phyloP scores from a whole-genome alignment of 371 early-diverging fungal species.

The Chytridiales sp. region DNA sequence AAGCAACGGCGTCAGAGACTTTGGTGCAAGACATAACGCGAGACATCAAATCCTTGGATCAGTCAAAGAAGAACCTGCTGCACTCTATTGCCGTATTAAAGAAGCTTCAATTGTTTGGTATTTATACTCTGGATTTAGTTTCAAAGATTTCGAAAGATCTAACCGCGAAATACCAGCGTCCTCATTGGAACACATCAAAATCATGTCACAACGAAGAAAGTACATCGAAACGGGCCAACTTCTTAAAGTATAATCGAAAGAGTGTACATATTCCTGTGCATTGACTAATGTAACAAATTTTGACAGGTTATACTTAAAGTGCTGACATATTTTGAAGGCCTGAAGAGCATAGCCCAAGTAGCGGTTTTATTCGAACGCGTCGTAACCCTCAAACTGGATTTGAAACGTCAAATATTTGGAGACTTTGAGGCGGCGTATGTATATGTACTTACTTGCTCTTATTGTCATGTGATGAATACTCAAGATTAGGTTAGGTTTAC shows the following conservation, averaged over 20 bases:
- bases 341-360: slow-evolving; percentile 74
- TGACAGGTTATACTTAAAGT: slow-evolving; percentile 75
- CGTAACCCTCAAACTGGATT: slow-evolving; percentile 59
- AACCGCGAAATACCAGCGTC: slow-evolving; percentile 65
- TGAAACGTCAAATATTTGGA: slow-evolving; percentile 67
- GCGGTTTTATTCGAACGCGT: slow-evolving; percentile 66
- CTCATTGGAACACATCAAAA: slow-evolving; percentile 75
- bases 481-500: slow-evolving; percentile 27
- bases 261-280: not conserved
- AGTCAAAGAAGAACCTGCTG: slow-evolving; percentile 87
- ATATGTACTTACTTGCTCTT: not conserved
- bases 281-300: not conserved
- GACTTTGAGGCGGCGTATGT: slow-evolving; percentile 72
- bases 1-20: slow-evolving; percentile 80
- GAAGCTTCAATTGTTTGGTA: slow-evolving; percentile 85
- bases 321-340: slow-evolving; percentile 72
- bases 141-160: not conserved
- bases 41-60: slow-evolving; percentile 92
- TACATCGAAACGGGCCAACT: slow-evolving; percentile 78
- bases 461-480: not conserved
- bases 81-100: slow-evolving; percentile 77
- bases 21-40: slow-evolving; percentile 92
- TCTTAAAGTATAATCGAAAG: slow-evolving; percentile 56
- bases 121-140: not conserved
- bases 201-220: slow-evolving; percentile 63